Evolutionary conservation across 2,329 filamentous ascomycete genomes (phyloP).

Genomic region (Harringtonia lauricola): DNA sequence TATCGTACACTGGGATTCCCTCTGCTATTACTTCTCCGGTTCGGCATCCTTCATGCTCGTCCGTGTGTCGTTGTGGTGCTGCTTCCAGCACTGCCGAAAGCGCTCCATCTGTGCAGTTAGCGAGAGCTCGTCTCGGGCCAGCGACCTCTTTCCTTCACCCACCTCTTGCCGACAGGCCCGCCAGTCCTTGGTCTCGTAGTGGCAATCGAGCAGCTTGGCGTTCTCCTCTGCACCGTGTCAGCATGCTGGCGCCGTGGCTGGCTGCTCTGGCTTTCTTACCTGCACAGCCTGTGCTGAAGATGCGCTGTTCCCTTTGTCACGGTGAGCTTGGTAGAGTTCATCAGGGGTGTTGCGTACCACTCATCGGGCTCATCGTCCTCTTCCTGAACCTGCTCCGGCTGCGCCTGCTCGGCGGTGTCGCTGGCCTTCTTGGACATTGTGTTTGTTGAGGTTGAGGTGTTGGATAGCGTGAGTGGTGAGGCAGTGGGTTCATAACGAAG

Average conservation of each 20-base stretch:
- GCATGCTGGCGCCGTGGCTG: neutral
- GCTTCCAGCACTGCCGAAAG: slow-evolving; percentile 87
- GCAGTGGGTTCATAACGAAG: no score
- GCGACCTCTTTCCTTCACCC: no score
- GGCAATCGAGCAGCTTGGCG: slow-evolving; percentile 84
- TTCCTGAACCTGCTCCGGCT: slow-evolving; percentile 24
- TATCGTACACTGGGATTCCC: neutral
- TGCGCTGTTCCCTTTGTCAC: slow-evolving; percentile 78
- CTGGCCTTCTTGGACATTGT: slow-evolving; percentile 48
- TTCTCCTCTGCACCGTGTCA: slow-evolving; percentile 59
- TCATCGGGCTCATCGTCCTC: slow-evolving; percentile 89
- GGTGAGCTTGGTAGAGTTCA: neutral
- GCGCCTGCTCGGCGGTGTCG: slow-evolving; percentile 22
- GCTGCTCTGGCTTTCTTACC: slow-evolving; percentile 39
- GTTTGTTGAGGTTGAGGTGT: slow-evolving; percentile 16
- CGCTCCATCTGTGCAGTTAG: slow-evolving; percentile 61
- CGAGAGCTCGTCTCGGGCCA: no score
- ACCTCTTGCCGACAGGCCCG: slow-evolving; percentile 80
- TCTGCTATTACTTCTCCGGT: slow-evolving; percentile 2
- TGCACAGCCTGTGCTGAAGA: slow-evolving; percentile 91
- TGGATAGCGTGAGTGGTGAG: neutral
- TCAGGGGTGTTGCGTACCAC: slow-evolving; percentile 49
- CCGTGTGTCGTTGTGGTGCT: slow-evolving; percentile 73
- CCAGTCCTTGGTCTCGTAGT: slow-evolving; percentile 95
- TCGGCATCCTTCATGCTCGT: slow-evolving; percentile 62